Evolutionary conservation across 2,329 filamentous ascomycete genomes (phyloP).

Genomic region (Fusarium tupiense): DNA sequence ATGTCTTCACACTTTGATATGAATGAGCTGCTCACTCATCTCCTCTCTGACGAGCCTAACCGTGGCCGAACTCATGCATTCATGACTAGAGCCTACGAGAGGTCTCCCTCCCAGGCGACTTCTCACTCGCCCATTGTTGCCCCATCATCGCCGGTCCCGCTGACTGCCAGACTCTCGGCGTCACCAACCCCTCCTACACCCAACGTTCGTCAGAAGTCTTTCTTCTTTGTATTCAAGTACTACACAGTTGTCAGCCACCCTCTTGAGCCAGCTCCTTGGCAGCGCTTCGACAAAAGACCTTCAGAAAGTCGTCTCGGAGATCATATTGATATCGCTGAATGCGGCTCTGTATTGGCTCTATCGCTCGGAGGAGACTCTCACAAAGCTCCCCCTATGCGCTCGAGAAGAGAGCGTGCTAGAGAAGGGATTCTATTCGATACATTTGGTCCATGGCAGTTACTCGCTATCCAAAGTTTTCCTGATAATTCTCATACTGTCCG

Average conservation of each 20-base stretch:
- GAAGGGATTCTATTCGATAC: slow-evolving; percentile 66
- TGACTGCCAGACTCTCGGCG: slow-evolving; percentile 2
- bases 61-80: slow-evolving; percentile 57
- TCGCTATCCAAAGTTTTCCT: slow-evolving; percentile 67
- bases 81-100: slow-evolving; percentile 60
- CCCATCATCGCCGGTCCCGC: slow-evolving; percentile 21
- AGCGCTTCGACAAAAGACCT: slow-evolving; percentile 61
- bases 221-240: slow-evolving; percentile 73
- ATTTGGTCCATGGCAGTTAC: slow-evolving; percentile 69
- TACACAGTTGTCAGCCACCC: slow-evolving; percentile 68
- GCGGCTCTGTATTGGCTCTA: slow-evolving; percentile 67
- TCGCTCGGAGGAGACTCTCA: slow-evolving; percentile 63
- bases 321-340: slow-evolving; percentile 69
- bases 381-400: slow-evolving; percentile 59
- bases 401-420: slow-evolving; percentile 57
- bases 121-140: slow-evolving; percentile 21
- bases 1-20: slow-evolving; percentile 69
- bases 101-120: slow-evolving; percentile 20
- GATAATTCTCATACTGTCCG: slow-evolving; percentile 67
- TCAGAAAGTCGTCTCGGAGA: slow-evolving; percentile 51
- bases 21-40: slow-evolving; percentile 66
- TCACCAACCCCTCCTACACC: slow-evolving; percentile 46
- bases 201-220: slow-evolving; percentile 63
- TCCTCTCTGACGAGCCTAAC: slow-evolving; percentile 60
- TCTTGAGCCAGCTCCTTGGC: slow-evolving; percentile 68